Percentiles rank a stretch among this genome's conserved stretches.
Evolutionary conservation across 768 basidiomycete species (phyloP).

Genomic region (Amanita pallidorosea): DNA sequence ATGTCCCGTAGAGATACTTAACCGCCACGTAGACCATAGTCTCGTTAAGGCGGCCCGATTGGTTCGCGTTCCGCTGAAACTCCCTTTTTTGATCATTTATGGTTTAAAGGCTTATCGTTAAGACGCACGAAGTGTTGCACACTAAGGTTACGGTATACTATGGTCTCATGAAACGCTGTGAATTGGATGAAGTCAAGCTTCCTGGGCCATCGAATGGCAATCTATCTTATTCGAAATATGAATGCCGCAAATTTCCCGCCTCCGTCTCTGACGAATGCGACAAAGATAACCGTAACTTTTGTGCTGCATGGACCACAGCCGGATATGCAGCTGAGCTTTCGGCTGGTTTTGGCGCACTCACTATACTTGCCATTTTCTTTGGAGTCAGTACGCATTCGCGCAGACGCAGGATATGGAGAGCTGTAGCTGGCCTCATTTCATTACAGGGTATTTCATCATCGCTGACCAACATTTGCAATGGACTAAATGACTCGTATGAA

Average conservation of each 20-base stretch:
- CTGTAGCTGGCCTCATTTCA: slow-evolving; percentile 52
- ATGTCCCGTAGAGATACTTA: background rate
- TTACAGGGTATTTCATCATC: slow-evolving; percentile 38
- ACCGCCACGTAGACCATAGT: slow-evolving; percentile 37
- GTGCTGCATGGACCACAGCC: slow-evolving; percentile 62
- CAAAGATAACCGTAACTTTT: slow-evolving; percentile 46
- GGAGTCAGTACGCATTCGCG: slow-evolving; percentile 68
- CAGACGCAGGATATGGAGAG: slow-evolving; percentile 67
- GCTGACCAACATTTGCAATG: background rate
- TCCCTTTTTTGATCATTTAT: background rate
- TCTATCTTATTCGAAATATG: slow-evolving; percentile 40
- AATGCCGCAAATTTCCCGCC: slow-evolving; percentile 59
- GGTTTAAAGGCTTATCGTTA: slow-evolving; percentile 31
- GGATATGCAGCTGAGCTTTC: slow-evolving; percentile 55
- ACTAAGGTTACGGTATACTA: slow-evolving; percentile 41
- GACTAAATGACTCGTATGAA: slow-evolving; percentile 12
- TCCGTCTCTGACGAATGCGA: slow-evolving; percentile 37
- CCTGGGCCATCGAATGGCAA: slow-evolving; percentile 32
- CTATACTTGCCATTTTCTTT: slow-evolving; percentile 47
- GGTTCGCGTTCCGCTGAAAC: slow-evolving; percentile 28
- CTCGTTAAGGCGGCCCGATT: slow-evolving; percentile 48
- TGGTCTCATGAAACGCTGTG: slow-evolving; percentile 50
- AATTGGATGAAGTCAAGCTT: slow-evolving; percentile 34
- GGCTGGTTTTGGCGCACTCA: slow-evolving; percentile 50
- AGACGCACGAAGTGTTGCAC: slow-evolving; percentile 31